Percentiles rank a stretch among this genome's conserved stretches.
These are phyloP conservation scores for Tetratostichococcus sp. DNA, from an alignment of 139 green algal species.

Conservation along the genomic window DNA sequence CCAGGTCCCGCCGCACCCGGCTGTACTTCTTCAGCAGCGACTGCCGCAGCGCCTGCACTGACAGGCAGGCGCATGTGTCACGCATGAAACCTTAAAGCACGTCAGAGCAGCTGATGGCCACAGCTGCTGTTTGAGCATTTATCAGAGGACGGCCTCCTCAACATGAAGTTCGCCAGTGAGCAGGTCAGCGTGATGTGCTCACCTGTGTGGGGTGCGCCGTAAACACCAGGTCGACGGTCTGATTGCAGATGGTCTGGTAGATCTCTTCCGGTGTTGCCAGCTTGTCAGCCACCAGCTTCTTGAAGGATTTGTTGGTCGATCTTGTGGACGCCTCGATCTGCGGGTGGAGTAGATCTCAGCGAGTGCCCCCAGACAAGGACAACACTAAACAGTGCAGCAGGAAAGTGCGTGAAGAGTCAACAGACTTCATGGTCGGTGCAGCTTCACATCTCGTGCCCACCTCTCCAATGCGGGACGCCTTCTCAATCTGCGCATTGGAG, in stretches of 20 bases:
- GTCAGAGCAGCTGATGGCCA: too few species aligned
- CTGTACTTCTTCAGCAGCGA: conserved; percentile 83
- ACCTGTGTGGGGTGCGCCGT: conserved; percentile 87
- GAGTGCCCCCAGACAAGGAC: too few species aligned
- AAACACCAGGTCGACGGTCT: conserved; percentile 83
- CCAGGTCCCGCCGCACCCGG: conserved; percentile 58
- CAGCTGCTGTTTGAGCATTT: too few species aligned
- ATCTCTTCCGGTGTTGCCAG: conserved; percentile 53
- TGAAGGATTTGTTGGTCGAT: conserved; percentile 80
- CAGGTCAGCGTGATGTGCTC: too few species aligned
- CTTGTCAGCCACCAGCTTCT: conserved; percentile 59
- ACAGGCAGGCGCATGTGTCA: not conserved
- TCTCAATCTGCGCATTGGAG: conserved; percentile 61
- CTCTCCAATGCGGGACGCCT: conserved; percentile 66
- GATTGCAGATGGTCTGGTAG: conserved; percentile 69
- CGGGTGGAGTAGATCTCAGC: not conserved
- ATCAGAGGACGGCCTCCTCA: too few species aligned
- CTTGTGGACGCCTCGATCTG: conserved; percentile 73
- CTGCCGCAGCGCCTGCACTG: conserved; percentile 61
- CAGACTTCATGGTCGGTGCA: not conserved
- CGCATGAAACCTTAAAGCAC: not conserved
- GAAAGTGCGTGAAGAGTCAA: not conserved
- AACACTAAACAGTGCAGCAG: too few species aligned
- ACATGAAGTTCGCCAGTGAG: too few species aligned
- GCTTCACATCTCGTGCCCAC: conserved; percentile 25